A percentile compares a stretch with the other conserved stretches of the same genome.
Evolutionary conservation across 768 basidiomycete genomes (phyloP).

Genomic region (Lentinula edodes): DNA sequence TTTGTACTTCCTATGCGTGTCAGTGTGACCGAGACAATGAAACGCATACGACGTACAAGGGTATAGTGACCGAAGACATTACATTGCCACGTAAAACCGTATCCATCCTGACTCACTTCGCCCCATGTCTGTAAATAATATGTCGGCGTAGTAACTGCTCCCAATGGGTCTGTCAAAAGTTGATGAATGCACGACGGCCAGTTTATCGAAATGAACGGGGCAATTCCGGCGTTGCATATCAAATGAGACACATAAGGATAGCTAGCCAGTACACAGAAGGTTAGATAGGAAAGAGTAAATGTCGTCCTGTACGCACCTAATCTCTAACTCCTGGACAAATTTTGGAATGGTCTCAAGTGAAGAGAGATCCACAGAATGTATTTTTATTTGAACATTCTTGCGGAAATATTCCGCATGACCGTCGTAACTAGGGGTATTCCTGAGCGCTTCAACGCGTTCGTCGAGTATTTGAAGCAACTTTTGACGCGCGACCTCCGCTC

Average conservation of each 20-base stretch:
- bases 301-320: conserved; percentile 38
- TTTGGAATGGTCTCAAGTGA: conserved; percentile 52
- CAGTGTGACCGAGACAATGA: background rate
- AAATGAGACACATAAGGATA: conserved; percentile 79
- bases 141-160: conserved; percentile 44
- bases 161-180: conserved; percentile 37
- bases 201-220: conserved; percentile 49
- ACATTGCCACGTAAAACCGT: conserved; percentile 82
- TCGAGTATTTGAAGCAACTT: conserved; percentile 53
- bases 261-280: conserved; percentile 27
- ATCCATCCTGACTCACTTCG: conserved; percentile 56
- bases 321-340: conserved; percentile 50
- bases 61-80: conserved; percentile 81
- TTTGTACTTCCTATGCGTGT: background rate
- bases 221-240: conserved; percentile 75
- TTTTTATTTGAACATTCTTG: conserved; percentile 52
- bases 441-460: conserved; percentile 37
- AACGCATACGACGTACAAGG: conserved; percentile 43
- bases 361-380: conserved; percentile 62
- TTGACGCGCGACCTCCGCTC: conserved; percentile 57
- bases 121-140: conserved; percentile 57
- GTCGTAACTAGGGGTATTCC: conserved; percentile 40
- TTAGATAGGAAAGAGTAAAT: background rate
- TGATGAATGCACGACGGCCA: conserved; percentile 43
- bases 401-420: conserved; percentile 55